These are phyloP conservation scores for Scutellaria galericulata DNA, from an alignment of 257 asterid genomes.

Conservation along the genomic window DNA sequence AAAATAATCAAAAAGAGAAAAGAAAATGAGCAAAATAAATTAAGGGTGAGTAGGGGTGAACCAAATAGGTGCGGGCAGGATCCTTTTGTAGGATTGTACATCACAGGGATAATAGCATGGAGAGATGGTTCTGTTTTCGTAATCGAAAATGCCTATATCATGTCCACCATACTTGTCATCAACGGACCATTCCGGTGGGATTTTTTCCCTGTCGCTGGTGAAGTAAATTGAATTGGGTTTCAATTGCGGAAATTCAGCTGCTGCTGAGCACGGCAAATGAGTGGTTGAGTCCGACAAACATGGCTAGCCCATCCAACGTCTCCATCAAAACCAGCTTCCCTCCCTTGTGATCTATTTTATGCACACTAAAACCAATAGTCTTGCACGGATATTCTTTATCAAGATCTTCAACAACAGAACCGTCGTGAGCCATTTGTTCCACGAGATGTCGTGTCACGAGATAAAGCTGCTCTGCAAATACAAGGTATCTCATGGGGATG, in stretches of 20 bases:
- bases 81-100: background rate
- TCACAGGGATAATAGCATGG: slow-evolving; percentile 6
- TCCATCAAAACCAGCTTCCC: background rate
- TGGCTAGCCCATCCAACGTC: background rate
- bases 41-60: background rate
- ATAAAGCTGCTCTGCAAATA: background rate
- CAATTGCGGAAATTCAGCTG: background rate
- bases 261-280: background rate
- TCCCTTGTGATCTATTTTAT: background rate
- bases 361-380: background rate
- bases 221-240: slow-evolving; percentile 13
- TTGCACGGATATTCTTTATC: background rate
- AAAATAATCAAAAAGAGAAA: too few relatives aligned
- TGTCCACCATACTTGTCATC: background rate
- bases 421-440: background rate
- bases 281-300: background rate
- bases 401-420: background rate
- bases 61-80: slow-evolving; percentile 1
- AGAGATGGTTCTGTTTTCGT: background rate
- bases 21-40: too few relatives aligned
- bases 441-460: background rate
- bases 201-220: background rate
- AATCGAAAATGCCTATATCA: slow-evolving; percentile 1
- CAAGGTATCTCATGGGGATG: background rate
- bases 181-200: too few relatives aligned